phyloP scores from a whole-genome alignment of 805 yeast species.

The Clavispora carvajalis region DNA sequence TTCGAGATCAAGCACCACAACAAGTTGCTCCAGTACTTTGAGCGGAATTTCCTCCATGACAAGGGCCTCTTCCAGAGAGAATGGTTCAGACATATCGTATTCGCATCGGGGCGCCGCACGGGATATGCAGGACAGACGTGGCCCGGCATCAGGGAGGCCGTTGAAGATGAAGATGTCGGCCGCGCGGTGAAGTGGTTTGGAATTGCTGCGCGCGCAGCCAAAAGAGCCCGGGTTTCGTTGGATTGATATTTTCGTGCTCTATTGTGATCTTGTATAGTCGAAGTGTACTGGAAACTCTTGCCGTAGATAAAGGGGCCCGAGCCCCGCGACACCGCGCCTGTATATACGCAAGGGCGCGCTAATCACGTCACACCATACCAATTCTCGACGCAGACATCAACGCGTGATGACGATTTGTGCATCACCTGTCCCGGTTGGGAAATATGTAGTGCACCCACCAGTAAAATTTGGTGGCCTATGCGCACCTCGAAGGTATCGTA shows the following conservation, averaged over 20 bases:
- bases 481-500: background rate
- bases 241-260: background rate
- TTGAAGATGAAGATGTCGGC: conserved; percentile 42
- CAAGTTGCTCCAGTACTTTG: conserved; percentile 40
- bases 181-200: conserved; percentile 41
- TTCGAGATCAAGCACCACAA: conserved; percentile 30
- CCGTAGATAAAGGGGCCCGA: no score
- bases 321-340: background rate
- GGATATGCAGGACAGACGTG: conserved; percentile 50
- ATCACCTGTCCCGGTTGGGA: background rate
- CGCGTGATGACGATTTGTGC: background rate
- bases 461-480: background rate
- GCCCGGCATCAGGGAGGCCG: conserved; percentile 57
- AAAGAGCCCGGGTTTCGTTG: conserved; percentile 18
- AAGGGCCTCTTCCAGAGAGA: conserved; percentile 44
- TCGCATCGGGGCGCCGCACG: conserved; percentile 50
- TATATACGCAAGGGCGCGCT: background rate
- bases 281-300: background rate
- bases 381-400: background rate
- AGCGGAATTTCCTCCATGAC: conserved; percentile 46
- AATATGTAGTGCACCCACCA: background rate
- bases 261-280: background rate
- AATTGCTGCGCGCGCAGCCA: conserved; percentile 33
- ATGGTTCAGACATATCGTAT: conserved; percentile 63
- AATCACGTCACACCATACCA: background rate